These are phyloP conservation scores for Trametes maxima DNA, from an alignment of 768 basidiomycete genomes.

Conservation along the genomic window DNA sequence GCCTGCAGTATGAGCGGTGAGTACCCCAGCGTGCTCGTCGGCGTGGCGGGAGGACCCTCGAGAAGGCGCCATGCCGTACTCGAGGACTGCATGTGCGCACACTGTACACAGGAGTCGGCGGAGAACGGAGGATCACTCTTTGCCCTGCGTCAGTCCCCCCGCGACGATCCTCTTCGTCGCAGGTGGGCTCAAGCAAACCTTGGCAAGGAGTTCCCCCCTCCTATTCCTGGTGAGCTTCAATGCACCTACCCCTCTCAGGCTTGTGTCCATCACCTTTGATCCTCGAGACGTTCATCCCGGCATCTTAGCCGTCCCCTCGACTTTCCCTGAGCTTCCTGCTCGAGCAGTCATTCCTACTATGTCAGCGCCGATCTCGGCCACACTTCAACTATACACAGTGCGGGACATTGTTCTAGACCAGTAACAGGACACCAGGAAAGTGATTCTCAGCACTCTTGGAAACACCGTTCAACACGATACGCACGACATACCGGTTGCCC, in stretches of 20 bases:
- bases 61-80: constrained; percentile 5
- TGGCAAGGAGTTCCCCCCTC: neutral
- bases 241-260: neutral
- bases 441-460: too few relatives aligned
- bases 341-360: too few relatives aligned
- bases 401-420: too few relatives aligned
- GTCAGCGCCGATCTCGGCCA: too few relatives aligned
- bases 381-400: too few relatives aligned
- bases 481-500: too few relatives aligned
- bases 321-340: too few relatives aligned
- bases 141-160: neutral
- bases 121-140: neutral
- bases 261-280: neutral
- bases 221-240: neutral
- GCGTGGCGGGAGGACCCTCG: neutral
- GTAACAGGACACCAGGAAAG: too few relatives aligned
- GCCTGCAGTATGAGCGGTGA: neutral
- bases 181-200: neutral
- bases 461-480: too few relatives aligned
- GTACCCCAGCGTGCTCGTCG: neutral
- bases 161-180: neutral
- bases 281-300: too few relatives aligned
- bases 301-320: too few relatives aligned
- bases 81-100: neutral
- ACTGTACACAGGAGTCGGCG: neutral